Percentiles rank a stretch among this genome's conserved stretches.
These are phyloP conservation scores for Pyrenophora seminiperda DNA, from an alignment of 2,329 filamentous ascomycete species.

Conservation along the genomic window DNA sequence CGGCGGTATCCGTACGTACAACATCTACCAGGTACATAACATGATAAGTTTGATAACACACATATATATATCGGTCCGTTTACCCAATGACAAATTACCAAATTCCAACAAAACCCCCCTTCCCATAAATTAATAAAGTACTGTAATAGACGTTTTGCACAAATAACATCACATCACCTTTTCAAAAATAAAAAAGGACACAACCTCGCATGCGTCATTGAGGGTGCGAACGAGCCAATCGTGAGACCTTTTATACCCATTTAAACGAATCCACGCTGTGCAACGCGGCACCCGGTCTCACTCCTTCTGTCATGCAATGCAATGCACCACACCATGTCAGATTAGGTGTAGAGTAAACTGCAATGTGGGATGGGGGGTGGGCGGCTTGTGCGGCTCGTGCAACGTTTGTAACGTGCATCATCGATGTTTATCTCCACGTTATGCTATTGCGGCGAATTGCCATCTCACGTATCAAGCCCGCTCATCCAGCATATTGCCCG, in stretches of 20 bases:
- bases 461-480: no score
- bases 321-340: constrained; percentile 7
- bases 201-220: no score
- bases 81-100: neutral
- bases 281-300: neutral
- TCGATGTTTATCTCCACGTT: constrained; percentile 3
- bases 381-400: constrained; percentile 3
- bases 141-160: no score
- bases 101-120: no score
- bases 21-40: no score
- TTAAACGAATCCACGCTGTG: constrained; percentile 2
- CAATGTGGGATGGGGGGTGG: no score
- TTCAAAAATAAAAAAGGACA: no score
- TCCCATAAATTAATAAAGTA: no score
- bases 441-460: neutral
- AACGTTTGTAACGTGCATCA: constrained; percentile 9
- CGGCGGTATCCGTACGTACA: no score
- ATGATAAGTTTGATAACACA: no score
- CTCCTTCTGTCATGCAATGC: constrained; percentile 8
- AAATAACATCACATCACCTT: constrained; percentile 1
- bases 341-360: constrained; percentile 1
- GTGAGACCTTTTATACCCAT: neutral
- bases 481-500: constrained; percentile 2
- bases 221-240: no score
- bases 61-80: constrained; percentile 10